Evolutionary conservation across 805 yeast genomes (phyloP), one percentile per base, ranked within the genome.

Genomic region (Saturnispora silvae): DNA sequence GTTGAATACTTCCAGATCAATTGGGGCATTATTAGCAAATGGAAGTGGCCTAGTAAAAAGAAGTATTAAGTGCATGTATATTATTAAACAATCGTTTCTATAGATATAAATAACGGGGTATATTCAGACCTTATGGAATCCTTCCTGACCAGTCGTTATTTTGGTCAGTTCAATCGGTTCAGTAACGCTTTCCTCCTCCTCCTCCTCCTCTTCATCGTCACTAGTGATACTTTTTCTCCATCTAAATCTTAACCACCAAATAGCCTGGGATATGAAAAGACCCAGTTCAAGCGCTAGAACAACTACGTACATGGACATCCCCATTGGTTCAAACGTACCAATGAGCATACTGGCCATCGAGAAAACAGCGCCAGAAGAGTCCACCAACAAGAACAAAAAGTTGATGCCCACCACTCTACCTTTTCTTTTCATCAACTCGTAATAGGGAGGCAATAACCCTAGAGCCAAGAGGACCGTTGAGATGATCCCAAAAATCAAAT

Each of bases 321-420:
- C 94, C 72, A 89, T 67, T 13, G 75, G 53, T 56, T 89, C 96
- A 54, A 81, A 54, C 20, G 63, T 64, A 3, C 79, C 94, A 17
- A 76, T 67, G 4, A 61, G 50, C 23, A 68, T 67, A 47, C 77
- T 65, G 28, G 71, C 66, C 59, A 82, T 68, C 10, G 94, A 81
- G 46, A 84, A 75, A 29, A 64, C 59, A 0, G 96, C 96, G 7
- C 97, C 97, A 19, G 72, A 44, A 4, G 82, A 72, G 54, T 89
- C 96, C 60, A 87, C 60, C 4, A 67, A 50, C 40, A 89, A 63
- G 45, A 89, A 89, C 3, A 81, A 46, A 51, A 89, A 86, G 53
- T 86, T 86, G 50, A 89, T 80, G 0, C 97, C 97, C 3, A 86
- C 75, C 3, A 89, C 96, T 25, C 81, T 61, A 2, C 96, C 96